A percentile compares a stretch with the other conserved stretches of the same genome.
These are phyloP conservation scores for Penicillium glabrum DNA, from an alignment of 2,329 filamentous ascomycete genomes.

Conservation along the genomic window DNA sequence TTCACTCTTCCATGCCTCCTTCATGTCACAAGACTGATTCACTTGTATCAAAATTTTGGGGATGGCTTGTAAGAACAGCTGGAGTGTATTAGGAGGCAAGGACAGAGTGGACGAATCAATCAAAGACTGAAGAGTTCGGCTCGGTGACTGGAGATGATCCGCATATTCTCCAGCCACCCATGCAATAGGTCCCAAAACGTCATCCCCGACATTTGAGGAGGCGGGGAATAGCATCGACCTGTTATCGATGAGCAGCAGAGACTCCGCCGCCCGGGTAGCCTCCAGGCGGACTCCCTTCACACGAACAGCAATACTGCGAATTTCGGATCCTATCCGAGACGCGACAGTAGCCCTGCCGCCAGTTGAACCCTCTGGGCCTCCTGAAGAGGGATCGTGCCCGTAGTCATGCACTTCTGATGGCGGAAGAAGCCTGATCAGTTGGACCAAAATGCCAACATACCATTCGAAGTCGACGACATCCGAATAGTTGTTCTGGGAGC, in stretches of 20 bases:
- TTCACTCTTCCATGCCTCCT: constrained; percentile 73
- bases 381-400: constrained; percentile 15
- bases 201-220: constrained; percentile 52
- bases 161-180: constrained; percentile 93
- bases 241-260: constrained; percentile 63
- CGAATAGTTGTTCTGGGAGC: constrained; percentile 81
- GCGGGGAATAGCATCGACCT: constrained; percentile 57
- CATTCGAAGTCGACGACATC: constrained; percentile 92
- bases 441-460: constrained; percentile 89
- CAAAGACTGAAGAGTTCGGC: constrained; percentile 71
- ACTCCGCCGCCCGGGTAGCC: constrained; percentile 79
- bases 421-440: constrained; percentile 69
- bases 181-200: constrained; percentile 71
- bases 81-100: constrained; percentile 66
- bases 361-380: constrained; percentile 11
- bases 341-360: constrained; percentile 26
- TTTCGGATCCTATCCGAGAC: constrained; percentile 70
- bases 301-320: constrained; percentile 88
- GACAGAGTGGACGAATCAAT: constrained; percentile 64
- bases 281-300: constrained; percentile 79
- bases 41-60: constrained; percentile 81
- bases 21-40: constrained; percentile 63
- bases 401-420: constrained; percentile 23
- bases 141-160: constrained; percentile 66
- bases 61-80: constrained; percentile 77